Base-by-base conservation (phyloP, 208 protist genomes). In the Porcisia deanei region DNA sequence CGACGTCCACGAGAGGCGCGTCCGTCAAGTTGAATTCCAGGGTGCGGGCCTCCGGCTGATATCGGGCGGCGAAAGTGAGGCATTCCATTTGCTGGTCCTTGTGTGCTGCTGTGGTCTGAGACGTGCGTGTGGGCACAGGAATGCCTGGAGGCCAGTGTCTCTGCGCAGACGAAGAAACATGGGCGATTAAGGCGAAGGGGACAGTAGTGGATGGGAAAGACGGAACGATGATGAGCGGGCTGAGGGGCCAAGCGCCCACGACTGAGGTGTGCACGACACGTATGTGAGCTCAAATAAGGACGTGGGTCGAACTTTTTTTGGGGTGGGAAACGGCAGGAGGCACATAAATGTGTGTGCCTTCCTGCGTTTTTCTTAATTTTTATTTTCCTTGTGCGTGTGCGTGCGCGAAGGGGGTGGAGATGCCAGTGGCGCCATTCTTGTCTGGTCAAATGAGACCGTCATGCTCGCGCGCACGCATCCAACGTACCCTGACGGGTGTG, bases 1-100 rank as follows among this genome's bases (percentile, higher is more conserved):
- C 61, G 25, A 53, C 76, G 16, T 80, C 76, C 10, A 80, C 70
- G 30, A 80, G 70, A 30, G 76, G 76, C 25, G 76, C 76, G 14
- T 55, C 76, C 2, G 61, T 37, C 60, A 80, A 47, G 41, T 80
- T 60, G 30, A 80, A 75, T 65, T 80, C 76, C 1, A 80, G 61
- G 39, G 70, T 80, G 37, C 47, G 76, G 7, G 52, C 49, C 22
- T 52, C 61, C 3, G 76, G 61, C 22, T 80, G 61, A 55, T 80
- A 80, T 8, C 76, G 76, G 5, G 76, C 76, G 2, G 37, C 43
- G 20, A 80, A 59, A 30, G 37, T 54, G 25, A 57, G n/a, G 16
- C 30, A 55, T 25, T 55, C 65, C 41, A 64, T 59, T 20, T 64
- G 45, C 41, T 8, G 9, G 57, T 63, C 25, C 34, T 41, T 30